Conservation (phyloP, 1,139 yeast genomes). For the Hansenula sp. region DNA sequence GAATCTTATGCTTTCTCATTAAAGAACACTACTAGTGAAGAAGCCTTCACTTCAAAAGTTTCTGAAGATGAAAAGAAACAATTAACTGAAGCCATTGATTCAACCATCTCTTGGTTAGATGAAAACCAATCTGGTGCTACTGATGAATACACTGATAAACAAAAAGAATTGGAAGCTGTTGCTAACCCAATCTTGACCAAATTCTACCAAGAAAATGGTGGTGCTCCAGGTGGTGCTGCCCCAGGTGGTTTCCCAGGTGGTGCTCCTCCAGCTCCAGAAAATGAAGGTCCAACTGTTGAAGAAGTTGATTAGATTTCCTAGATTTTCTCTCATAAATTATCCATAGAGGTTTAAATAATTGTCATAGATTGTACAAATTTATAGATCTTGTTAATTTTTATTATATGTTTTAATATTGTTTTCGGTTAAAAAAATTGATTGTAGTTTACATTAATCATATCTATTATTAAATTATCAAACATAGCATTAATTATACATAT, state of each 20-base stretch:
- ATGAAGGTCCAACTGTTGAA: constrained; percentile 90
- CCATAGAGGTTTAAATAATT: too few relatives aligned
- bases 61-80: constrained; percentile 74
- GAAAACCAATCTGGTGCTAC: constrained; percentile 81
- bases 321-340: not conserved
- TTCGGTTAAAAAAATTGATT: not conserved
- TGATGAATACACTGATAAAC: constrained; percentile 84
- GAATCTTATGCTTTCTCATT: constrained; percentile 90
- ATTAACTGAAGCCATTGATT: constrained; percentile 81
- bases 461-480: not conserved
- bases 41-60: constrained; percentile 77
- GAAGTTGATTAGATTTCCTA: constrained; percentile 68
- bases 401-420: not conserved
- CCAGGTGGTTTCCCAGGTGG: constrained; percentile 69
- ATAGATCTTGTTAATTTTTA: too few relatives aligned
- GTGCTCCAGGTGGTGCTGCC: constrained; percentile 63
- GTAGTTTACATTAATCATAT: not conserved
- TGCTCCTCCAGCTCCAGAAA: constrained; percentile 64
- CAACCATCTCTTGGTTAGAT: constrained; percentile 85
- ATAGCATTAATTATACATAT: not conserved
- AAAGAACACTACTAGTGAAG: constrained; percentile 79
- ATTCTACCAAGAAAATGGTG: constrained; percentile 79
- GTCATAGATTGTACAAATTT: too few relatives aligned
- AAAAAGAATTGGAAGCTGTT: constrained; percentile 89
- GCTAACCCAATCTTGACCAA: constrained; percentile 94